Percentiles rank a stretch among this genome's conserved stretches.
Conservation (phyloP, 148 eudicot genomes). For the Dianthus caryophyllus region DNA sequence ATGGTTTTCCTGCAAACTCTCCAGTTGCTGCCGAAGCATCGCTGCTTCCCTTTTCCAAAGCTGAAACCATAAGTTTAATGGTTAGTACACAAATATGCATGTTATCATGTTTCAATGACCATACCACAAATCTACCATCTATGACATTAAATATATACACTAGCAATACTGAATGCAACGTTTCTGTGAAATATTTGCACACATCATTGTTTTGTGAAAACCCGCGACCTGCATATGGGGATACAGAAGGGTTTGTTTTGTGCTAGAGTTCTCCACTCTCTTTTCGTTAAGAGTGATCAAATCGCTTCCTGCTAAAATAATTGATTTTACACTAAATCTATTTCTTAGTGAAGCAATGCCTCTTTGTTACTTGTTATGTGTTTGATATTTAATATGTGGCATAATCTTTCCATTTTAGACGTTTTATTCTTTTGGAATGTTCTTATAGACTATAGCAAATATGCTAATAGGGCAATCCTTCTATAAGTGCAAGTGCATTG, state of each 20-base stretch:
- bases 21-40: constrained; percentile 63
- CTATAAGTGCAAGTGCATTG: neutral
- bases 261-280: neutral
- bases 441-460: neutral
- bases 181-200: neutral
- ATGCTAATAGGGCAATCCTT: neutral
- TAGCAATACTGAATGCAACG: neutral
- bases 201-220: neutral
- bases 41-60: constrained; percentile 79
- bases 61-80: constrained; percentile 29
- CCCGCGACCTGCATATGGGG: neutral
- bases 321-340: neutral
- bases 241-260: neutral
- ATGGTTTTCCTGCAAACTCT: constrained; percentile 66
- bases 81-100: constrained; percentile 11
- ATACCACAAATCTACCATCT: neutral
- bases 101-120: neutral
- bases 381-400: neutral
- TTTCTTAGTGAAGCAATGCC: neutral
- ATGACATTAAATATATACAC: neutral
- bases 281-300: neutral
- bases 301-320: neutral
- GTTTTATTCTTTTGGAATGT: neutral
- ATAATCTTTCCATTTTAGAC: neutral
- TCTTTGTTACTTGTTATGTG: neutral